These are phyloP conservation scores for Ceratobasidium theobromae DNA, from an alignment of 1,284 basidiomycete genomes.

Conservation along the genomic window DNA sequence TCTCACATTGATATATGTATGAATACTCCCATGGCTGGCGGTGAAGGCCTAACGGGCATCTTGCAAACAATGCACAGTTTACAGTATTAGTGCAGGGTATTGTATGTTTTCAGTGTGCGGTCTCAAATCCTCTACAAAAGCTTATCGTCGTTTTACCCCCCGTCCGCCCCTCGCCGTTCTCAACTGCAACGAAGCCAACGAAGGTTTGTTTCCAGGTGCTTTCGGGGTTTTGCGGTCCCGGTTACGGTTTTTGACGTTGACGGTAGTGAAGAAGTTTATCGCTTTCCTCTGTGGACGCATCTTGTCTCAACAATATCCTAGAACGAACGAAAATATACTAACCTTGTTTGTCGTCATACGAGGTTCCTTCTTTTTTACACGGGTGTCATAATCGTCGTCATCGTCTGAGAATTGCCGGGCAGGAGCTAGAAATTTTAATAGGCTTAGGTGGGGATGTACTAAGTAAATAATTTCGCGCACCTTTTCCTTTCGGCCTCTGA, in stretches of 20 bases:
- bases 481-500: slow-evolving; percentile 10
- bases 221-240: slow-evolving; percentile 36
- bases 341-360: slow-evolving; percentile 92
- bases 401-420: slow-evolving; percentile 24
- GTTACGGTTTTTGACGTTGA: slow-evolving; percentile 89
- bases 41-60: too few species aligned
- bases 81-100: too few species aligned
- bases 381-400: slow-evolving; percentile 38
- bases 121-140: background rate
- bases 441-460: background rate
- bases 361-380: slow-evolving; percentile 54
- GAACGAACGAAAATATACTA: slow-evolving; percentile 34
- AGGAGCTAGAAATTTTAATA: background rate
- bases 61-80: background rate
- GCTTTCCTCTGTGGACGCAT: slow-evolving; percentile 67
- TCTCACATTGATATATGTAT: too few species aligned
- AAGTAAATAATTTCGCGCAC: background rate
- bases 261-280: slow-evolving; percentile 84
- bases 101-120: too few species aligned
- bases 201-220: background rate
- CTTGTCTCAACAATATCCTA: slow-evolving; percentile 5
- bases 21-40: too few species aligned
- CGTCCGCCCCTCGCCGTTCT: slow-evolving; percentile 22
- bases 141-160: slow-evolving; percentile 16
- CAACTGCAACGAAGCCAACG: slow-evolving; percentile 9